Evolutionary conservation across 495 filamentous ascomycete genomes (phyloP).

Genomic region (Melanomma pulvis-pyrius): DNA sequence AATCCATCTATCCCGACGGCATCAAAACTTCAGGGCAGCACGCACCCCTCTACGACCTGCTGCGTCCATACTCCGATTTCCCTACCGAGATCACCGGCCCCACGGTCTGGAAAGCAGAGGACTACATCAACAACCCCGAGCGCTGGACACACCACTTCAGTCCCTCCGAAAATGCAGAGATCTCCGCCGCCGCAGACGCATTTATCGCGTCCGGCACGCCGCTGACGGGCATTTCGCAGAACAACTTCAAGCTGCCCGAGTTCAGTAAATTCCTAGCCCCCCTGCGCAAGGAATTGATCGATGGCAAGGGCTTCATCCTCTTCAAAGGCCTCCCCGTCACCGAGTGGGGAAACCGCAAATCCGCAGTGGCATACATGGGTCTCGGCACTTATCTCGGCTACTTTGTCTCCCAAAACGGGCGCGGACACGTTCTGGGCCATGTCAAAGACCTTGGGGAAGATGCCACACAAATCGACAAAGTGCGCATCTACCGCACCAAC

Average conservation of each 20-base stretch:
- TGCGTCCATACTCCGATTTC: slow-evolving; percentile 72
- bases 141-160: slow-evolving; percentile 76
- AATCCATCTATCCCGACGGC: slow-evolving; percentile 46
- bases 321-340: slow-evolving; percentile 80
- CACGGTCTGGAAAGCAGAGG: slow-evolving; percentile 77
- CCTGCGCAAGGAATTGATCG: slow-evolving; percentile 70
- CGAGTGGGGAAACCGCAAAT: slow-evolving; percentile 78
- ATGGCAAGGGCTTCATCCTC: slow-evolving; percentile 88
- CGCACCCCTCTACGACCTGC: slow-evolving; percentile 65
- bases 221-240: slow-evolving; percentile 75
- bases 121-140: slow-evolving; percentile 69
- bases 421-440: slow-evolving; percentile 87
- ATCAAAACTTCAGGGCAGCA: slow-evolving; percentile 78
- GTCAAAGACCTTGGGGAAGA: slow-evolving; percentile 90
- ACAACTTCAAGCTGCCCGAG: slow-evolving; percentile 67
- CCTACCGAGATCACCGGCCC: slow-evolving; percentile 72
- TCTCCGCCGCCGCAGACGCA: slow-evolving; percentile 65
- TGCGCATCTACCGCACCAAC: slow-evolving; percentile 87
- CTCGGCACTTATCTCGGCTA: slow-evolving; percentile 85
- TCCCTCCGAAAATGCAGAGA: slow-evolving; percentile 66
- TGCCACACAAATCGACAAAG: slow-evolving; percentile 73
- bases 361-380: slow-evolving; percentile 86
- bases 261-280: slow-evolving; percentile 58
- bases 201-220: slow-evolving; percentile 65
- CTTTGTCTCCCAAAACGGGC: slow-evolving; percentile 81